A percentile compares a stretch with the other conserved stretches of the same genome.
These are phyloP conservation scores for Zygotorulaspora chibaensis DNA, from an alignment of 805 yeast genomes.

Conservation along the genomic window DNA sequence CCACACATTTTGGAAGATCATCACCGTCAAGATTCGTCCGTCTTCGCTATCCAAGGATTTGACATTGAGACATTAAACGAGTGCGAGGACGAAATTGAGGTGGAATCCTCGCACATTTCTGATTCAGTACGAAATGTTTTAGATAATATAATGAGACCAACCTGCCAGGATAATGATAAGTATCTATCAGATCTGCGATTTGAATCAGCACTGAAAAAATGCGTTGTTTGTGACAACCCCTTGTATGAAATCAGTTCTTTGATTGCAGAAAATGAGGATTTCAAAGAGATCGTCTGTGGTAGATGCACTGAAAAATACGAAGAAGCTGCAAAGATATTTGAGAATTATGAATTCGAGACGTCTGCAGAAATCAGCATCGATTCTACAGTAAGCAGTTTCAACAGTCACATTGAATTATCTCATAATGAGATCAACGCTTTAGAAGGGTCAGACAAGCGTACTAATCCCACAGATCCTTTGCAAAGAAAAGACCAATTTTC, in stretches of 20 bases:
- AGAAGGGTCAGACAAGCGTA: neutral
- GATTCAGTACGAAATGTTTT: conserved; percentile 16
- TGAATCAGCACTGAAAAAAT: conserved; percentile 34
- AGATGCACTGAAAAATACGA: conserved; percentile 59
- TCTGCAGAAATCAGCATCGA: conserved; percentile 21
- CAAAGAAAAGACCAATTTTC: conserved; percentile 29
- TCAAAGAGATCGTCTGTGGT: conserved; percentile 57
- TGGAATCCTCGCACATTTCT: conserved; percentile 7
- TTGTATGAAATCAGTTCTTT: conserved; percentile 52
- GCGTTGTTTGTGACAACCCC: conserved; percentile 69
- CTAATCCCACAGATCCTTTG: neutral
- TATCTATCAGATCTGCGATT: conserved; percentile 20
- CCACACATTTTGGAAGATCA: conserved; percentile 12
- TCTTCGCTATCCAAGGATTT: conserved; percentile 1
- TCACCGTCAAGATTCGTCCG: conserved; percentile 2
- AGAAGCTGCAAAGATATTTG: conserved; percentile 40
- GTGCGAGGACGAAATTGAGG: conserved; percentile 3
- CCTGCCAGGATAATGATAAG: conserved; percentile 16
- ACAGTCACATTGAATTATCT: conserved; percentile 15
- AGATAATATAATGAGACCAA: conserved; percentile 18
- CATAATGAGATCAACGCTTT: conserved; percentile 3
- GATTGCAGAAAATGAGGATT: conserved; percentile 23
- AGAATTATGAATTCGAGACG: conserved; percentile 38
- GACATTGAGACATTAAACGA: conserved; percentile 4
- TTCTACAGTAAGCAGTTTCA: conserved; percentile 13